Conservation (phyloP, 441 rosid species). For the Adansonia rubrostipa region DNA sequence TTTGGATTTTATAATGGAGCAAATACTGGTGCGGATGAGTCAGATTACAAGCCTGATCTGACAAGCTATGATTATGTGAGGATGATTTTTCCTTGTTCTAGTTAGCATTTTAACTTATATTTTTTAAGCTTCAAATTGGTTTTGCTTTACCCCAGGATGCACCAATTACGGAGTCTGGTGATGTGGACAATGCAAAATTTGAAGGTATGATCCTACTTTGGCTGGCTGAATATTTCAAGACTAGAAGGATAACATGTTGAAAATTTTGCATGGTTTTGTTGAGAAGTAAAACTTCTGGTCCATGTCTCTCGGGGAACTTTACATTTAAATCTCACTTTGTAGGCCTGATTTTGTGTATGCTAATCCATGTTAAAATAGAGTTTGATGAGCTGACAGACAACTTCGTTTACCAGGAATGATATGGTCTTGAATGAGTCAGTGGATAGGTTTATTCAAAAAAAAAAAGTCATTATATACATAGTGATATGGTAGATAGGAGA, state of each 20-base stretch:
- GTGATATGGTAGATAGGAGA: not conserved
- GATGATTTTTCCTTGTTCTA: constrained; percentile 17
- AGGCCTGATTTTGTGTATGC: not conserved
- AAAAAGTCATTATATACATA: not conserved
- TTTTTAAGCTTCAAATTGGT: constrained; percentile 28
- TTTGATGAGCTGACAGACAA: constrained; percentile 4
- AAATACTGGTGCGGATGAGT: constrained; percentile 66
- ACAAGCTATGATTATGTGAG: constrained; percentile 96
- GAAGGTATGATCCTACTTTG: constrained; percentile 48
- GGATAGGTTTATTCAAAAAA: not conserved
- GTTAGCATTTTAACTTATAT: constrained; percentile 14
- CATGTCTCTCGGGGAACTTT: not conserved
- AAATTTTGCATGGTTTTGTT: constrained; percentile 15
- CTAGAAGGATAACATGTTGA: constrained; percentile 1
- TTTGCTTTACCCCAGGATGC: constrained; percentile 68
- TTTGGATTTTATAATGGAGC: constrained; percentile 97
- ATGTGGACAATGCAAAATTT: constrained; percentile 75
- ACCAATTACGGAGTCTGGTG: constrained; percentile 90
- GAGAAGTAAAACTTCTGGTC: not conserved
- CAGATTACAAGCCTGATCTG: constrained; percentile 86
- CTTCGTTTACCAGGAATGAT: not conserved
- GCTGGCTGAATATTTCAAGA: constrained; percentile 19
- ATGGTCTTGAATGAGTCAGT: constrained; percentile 7
- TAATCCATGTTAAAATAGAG: not conserved
- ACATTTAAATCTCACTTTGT: not conserved